Percentiles rank a stretch among this genome's conserved stretches.
These are phyloP conservation scores for Candida xyloterini DNA, from an alignment of 805 yeast genomes.

Conservation along the genomic window DNA sequence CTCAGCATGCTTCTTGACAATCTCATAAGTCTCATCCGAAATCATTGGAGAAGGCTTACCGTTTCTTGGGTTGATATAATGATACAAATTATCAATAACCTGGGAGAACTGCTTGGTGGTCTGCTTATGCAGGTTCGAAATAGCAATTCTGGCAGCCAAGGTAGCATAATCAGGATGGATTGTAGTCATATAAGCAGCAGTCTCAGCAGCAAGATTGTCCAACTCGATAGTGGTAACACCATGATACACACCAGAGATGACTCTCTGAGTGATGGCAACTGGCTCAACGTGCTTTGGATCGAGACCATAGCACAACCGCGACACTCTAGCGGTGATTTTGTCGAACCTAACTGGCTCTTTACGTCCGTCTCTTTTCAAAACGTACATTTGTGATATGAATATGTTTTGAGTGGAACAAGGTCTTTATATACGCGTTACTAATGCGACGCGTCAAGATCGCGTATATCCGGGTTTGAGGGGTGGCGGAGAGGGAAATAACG, in stretches of 20 bases:
- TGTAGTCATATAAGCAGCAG: slow-evolving; percentile 97
- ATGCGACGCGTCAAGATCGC: slow-evolving; percentile 4
- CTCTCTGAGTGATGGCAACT: slow-evolving; percentile 92
- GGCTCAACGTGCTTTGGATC: slow-evolving; percentile 92
- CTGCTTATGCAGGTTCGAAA: slow-evolving; percentile 91
- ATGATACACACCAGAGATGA: slow-evolving; percentile 92
- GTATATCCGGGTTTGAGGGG: neutral
- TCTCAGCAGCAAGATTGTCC: slow-evolving; percentile 83
- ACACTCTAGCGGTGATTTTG: slow-evolving; percentile 92
- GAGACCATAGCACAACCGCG: slow-evolving; percentile 91
- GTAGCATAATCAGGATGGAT: slow-evolving; percentile 97
- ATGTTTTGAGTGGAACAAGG: slow-evolving; percentile 8
- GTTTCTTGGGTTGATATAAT: slow-evolving; percentile 79
- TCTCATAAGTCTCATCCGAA: slow-evolving; percentile 59
- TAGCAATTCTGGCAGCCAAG: slow-evolving; percentile 93
- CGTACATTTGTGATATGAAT: slow-evolving; percentile 58
- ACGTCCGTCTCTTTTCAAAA: slow-evolving; percentile 89
- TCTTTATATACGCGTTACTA: slow-evolving; percentile 3
- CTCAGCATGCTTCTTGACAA: slow-evolving; percentile 61
- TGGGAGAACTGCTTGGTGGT: slow-evolving; percentile 83
- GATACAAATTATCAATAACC: slow-evolving; percentile 69
- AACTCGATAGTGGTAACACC: slow-evolving; percentile 94
- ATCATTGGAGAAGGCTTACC: slow-evolving; percentile 66
- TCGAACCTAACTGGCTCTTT: slow-evolving; percentile 93
- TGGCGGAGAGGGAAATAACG: neutral